Evolutionary conservation across 2,329 filamentous ascomycete species (phyloP).

Genomic region (Clonostachys sp.): DNA sequence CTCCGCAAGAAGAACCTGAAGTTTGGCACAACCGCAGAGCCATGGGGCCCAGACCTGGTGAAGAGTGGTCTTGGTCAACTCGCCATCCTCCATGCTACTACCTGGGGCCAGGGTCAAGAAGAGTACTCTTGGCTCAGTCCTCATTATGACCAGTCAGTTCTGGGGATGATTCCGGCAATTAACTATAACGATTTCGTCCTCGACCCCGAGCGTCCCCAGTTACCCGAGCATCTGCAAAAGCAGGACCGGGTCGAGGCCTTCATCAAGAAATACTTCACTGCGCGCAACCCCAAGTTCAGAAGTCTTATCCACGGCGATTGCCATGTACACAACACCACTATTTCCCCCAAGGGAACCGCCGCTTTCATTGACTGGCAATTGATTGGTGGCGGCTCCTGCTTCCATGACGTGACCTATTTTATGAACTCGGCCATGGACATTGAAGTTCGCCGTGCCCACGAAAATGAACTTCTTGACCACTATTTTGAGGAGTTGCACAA

Average conservation of each 20-base stretch:
- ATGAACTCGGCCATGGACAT: conserved; percentile 29
- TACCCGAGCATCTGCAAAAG: conserved; percentile 30
- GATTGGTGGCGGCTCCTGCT: conserved; percentile 31
- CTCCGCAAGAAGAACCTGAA: conserved; percentile 20
- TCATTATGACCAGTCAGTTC: conserved; percentile 24
- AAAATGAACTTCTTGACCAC: conserved; percentile 28
- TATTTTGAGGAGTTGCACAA: conserved; percentile 23
- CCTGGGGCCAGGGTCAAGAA: conserved; percentile 18
- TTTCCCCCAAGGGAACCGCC: conserved; percentile 22
- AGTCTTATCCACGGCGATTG: conserved; percentile 35
- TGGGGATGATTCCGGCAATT: conserved; percentile 1
- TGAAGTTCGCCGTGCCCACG: conserved; percentile 30
- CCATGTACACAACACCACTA: conserved; percentile 35
- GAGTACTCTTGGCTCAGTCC: conserved; percentile 15
- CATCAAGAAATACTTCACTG: conserved; percentile 24
- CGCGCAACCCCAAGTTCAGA: conserved; percentile 29
- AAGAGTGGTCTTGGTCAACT: conserved; percentile 30
- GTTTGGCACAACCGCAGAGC: conserved; percentile 19
- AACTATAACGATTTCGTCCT: too few relatives aligned
- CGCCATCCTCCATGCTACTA: conserved; percentile 30
- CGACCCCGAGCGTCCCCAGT: conserved; percentile 15
- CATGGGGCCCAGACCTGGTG: conserved; percentile 22
- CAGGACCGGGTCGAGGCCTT: conserved; percentile 24
- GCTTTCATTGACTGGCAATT: conserved; percentile 37
- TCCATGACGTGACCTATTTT: conserved; percentile 36